Base-by-base conservation (phyloP, 805 yeast genomes). In the Ogataea populi-albae region DNA sequence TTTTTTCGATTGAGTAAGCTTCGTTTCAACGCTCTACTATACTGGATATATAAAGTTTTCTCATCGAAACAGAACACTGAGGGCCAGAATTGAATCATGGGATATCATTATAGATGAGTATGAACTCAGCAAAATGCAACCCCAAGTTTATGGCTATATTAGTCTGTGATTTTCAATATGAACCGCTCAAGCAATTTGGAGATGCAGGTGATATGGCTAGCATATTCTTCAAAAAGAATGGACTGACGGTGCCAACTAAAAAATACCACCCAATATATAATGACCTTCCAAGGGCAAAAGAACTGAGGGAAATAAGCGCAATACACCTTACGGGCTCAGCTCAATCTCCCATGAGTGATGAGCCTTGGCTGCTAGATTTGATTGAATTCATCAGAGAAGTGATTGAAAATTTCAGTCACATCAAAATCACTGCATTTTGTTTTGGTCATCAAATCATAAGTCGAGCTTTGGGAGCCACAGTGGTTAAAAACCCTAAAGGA, bases 371-470 rank as follows among this genome's bases (percentile, higher is more conserved):
- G 29, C 37, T 50, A 19, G 50, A 49, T 9, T 50, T 76, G 26
- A 59, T 62, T 23, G 52, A 59, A 4, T 75, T 65, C 50, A 38
- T 67, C 20, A 52, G 34, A 29, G 25, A 35, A 3, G 20, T 47
- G 15, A 16, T 39, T 30, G 27, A 43, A 49, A 16, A 41, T 18
- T 39, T 45, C 17, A 40, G 41, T 4, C 10, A 23, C 3, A 59
- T 70, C n/a, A 81, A 83, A 2, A 38, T 78, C 4, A 70, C 75
- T 5, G 94, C 95, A 3, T 65, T 87, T 26, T 87, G 96, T 58
- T 87, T 86, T 55, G 96, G 96, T 5, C 96, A 88, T 59, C 96
- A 87, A 55, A 68, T 86, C 17, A 57, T 87, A 11, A 80, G 78
- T 1, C 71, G 81, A 35, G 77, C 83, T 5, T 57, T 85, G 29